Percentiles rank a stretch among this genome's conserved stretches.
Conservation (phyloP, 495 filamentous ascomycete genomes). For the Rusavskia elegans region DNA sequence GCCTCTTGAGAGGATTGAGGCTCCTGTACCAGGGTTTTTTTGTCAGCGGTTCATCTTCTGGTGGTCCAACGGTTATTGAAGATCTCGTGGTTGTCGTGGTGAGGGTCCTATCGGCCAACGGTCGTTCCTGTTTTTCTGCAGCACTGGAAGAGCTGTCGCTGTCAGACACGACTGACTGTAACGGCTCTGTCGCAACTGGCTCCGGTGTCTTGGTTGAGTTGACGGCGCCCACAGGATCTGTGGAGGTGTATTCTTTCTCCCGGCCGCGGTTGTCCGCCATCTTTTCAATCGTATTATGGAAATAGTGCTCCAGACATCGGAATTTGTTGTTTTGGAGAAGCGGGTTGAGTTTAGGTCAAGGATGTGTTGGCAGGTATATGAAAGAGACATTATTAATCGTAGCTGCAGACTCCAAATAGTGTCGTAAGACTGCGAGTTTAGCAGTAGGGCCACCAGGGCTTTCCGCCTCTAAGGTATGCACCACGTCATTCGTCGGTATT, state of each 20-base stretch:
- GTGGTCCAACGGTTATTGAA: slow-evolving; percentile 4
- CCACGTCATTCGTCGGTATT: too few relatives aligned
- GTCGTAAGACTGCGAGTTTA: too few relatives aligned
- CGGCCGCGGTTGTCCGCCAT: slow-evolving; percentile 9
- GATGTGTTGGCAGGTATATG: too few relatives aligned
- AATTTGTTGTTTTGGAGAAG: too few relatives aligned
- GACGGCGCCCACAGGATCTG: slow-evolving; percentile 11
- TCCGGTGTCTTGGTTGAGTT: slow-evolving; percentile 8
- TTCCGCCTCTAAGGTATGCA: too few relatives aligned
- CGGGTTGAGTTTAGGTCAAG: too few relatives aligned
- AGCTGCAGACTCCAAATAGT: too few relatives aligned
- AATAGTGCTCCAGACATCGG: neutral
- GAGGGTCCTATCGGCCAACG: slow-evolving; percentile 4
- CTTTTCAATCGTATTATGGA: neutral
- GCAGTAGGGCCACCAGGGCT: too few relatives aligned
- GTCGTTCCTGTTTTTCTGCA: slow-evolving; percentile 4
- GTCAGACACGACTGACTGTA: slow-evolving; percentile 9
- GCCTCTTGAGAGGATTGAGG: slow-evolving; percentile 38
- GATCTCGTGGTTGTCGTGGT: slow-evolving; percentile 12
- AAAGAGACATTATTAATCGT: too few relatives aligned
- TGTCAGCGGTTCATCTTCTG: neutral
- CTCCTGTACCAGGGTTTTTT: slow-evolving; percentile 36
- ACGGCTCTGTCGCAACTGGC: slow-evolving; percentile 10
- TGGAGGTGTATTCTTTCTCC: slow-evolving; percentile 12
- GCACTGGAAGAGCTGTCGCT: slow-evolving; percentile 6